A percentile compares a stretch with the other conserved stretches of the same genome.
These are phyloP conservation scores for Plenodomus lindquistii DNA, from an alignment of 2,329 filamentous ascomycete genomes.

Conservation along the genomic window DNA sequence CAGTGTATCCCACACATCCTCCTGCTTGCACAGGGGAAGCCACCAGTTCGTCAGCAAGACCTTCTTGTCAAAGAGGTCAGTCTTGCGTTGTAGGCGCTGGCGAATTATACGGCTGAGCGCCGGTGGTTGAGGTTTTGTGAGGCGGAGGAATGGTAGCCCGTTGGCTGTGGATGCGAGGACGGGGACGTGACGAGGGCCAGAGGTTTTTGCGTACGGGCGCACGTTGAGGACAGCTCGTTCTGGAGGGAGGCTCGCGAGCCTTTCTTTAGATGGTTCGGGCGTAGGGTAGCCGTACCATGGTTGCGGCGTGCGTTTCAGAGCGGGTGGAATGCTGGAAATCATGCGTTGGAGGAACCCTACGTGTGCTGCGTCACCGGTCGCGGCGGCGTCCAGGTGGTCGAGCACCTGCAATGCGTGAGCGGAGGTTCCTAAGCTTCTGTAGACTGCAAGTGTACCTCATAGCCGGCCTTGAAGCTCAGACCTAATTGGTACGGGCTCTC, in stretches of 20 bases:
- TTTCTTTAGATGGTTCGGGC: constrained; percentile 19
- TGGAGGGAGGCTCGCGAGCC: constrained; percentile 41
- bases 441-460: constrained; percentile 55
- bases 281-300: constrained; percentile 5
- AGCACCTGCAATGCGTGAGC: constrained; percentile 38
- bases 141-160: constrained; percentile 66
- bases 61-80: constrained; percentile 46
- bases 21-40: constrained; percentile 44
- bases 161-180: constrained; percentile 56
- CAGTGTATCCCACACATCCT: constrained; percentile 56
- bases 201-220: constrained; percentile 54
- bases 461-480: constrained; percentile 68
- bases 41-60: constrained; percentile 49
- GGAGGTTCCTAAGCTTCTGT: not conserved
- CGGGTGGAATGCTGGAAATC: constrained; percentile 48
- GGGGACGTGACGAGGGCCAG: constrained; percentile 62
- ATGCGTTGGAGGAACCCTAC: constrained; percentile 23
- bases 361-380: constrained; percentile 34
- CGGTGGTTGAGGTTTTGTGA: constrained; percentile 66
- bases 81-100: constrained; percentile 54
- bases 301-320: constrained; percentile 26
- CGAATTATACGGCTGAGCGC: constrained; percentile 63
- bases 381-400: constrained; percentile 50
- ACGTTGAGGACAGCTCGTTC: constrained; percentile 53
- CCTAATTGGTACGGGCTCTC: constrained; percentile 64